Conservation (phyloP, 2,329 filamentous ascomycete species). For the Pseudogymnoascus sp. region DNA sequence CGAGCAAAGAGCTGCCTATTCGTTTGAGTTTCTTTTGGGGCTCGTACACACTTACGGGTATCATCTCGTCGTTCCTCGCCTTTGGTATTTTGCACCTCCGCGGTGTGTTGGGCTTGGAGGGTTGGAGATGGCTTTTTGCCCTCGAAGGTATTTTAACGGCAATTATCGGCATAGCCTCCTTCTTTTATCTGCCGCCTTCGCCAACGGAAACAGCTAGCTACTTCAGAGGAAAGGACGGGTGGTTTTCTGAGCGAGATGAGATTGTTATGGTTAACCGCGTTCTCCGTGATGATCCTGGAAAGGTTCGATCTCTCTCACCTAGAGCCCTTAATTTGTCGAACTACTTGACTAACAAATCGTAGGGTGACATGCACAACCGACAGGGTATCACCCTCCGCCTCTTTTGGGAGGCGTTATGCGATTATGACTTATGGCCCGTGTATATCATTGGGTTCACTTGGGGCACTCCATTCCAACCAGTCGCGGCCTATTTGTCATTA, state of each 20-base stretch:
- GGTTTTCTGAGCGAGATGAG: conserved; percentile 55
- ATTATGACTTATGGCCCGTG: conserved; percentile 48
- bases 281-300: conserved; percentile 43
- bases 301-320: conserved; percentile 29
- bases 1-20: conserved; percentile 53
- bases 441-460: conserved; percentile 15
- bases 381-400: conserved; percentile 43
- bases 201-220: conserved; percentile 53
- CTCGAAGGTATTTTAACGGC: conserved; percentile 39
- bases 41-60: conserved; percentile 42
- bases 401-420: conserved; percentile 41
- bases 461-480: conserved; percentile 13
- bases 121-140: conserved; percentile 51
- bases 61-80: conserved; percentile 47
- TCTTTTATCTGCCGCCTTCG: conserved; percentile 48
- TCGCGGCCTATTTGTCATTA: conserved; percentile 17
- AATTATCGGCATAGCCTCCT: conserved; percentile 42
- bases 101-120: conserved; percentile 42
- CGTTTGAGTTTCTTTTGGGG: conserved; percentile 62
- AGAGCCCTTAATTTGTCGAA: conserved; percentile 39
- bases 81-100: conserved; percentile 48
- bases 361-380: conserved; percentile 52
- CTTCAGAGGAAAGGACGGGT: conserved; percentile 50
- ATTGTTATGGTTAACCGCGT: conserved; percentile 59
- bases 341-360: conserved; percentile 44